A percentile compares a stretch with the other conserved stretches of the same genome.
These are phyloP conservation scores for Grigorovia transvaalensis DNA, from an alignment of 805 yeast species.

Conservation along the genomic window DNA sequence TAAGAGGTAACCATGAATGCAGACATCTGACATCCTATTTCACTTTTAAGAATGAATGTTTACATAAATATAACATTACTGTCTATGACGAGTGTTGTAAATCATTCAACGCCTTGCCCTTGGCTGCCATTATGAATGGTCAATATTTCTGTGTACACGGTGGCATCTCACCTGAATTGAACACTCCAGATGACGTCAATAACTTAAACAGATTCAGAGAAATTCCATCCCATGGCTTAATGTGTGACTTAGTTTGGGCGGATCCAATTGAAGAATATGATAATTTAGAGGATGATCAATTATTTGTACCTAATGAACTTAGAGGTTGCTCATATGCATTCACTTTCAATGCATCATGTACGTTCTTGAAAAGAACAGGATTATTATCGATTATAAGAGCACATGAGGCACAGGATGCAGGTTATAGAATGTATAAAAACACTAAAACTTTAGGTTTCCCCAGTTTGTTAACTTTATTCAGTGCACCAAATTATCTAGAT, in stretches of 20 bases:
- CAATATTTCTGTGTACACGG: slow-evolving; percentile 97
- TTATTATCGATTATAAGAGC: slow-evolving; percentile 83
- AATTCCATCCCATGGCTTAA: slow-evolving; percentile 86
- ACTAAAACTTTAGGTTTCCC: slow-evolving; percentile 83
- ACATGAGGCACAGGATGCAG: slow-evolving; percentile 97
- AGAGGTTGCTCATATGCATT: slow-evolving; percentile 91
- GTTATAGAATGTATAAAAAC: slow-evolving; percentile 86
- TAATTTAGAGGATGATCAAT: slow-evolving; percentile 15
- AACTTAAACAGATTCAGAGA: slow-evolving; percentile 72
- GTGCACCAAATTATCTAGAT: slow-evolving; percentile 93
- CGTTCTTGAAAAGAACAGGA: slow-evolving; percentile 67
- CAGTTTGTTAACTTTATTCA: slow-evolving; percentile 77
- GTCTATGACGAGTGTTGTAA: slow-evolving; percentile 65
- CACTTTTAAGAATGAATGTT: slow-evolving; percentile 84
- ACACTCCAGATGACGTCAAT: slow-evolving; percentile 55
- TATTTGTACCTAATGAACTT: slow-evolving; percentile 55
- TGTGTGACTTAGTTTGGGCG: slow-evolving; percentile 94
- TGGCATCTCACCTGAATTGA: slow-evolving; percentile 81
- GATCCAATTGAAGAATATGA: slow-evolving; percentile 92
- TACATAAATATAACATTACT: slow-evolving; percentile 59
- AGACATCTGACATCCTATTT: slow-evolving; percentile 87
- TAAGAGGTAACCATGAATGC: slow-evolving; percentile 94
- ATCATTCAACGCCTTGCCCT: slow-evolving; percentile 79
- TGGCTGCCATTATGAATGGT: slow-evolving; percentile 86
- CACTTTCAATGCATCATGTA: slow-evolving; percentile 72